These are phyloP conservation scores for Selaginella moellendorffii DNA, from an alignment of 75 land plant genomes.

Conservation along the genomic window DNA sequence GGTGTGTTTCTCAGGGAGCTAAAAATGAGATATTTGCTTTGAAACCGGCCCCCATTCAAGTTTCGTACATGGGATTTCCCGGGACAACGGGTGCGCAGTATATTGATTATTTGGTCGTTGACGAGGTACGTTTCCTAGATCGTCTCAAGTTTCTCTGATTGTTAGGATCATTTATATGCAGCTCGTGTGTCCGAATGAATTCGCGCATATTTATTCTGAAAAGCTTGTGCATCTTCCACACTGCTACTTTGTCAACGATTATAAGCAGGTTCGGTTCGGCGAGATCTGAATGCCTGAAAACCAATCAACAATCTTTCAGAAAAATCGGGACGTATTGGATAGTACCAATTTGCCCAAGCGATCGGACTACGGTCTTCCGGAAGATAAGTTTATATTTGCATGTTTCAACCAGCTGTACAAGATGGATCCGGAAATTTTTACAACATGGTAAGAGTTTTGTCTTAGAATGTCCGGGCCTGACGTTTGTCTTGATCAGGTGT, in stretches of 20 bases:
- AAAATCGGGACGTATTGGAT: constrained; percentile 82
- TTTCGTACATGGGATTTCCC: constrained; percentile 99
- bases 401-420: constrained; percentile 98
- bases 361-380: constrained; percentile 93
- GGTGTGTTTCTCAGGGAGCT: constrained; percentile 50
- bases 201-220: constrained; percentile 85
- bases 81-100: constrained; percentile 93
- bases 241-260: constrained; percentile 99
- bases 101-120: constrained; percentile 91
- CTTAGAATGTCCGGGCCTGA: not conserved
- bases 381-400: constrained; percentile 88
- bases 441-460: constrained; percentile 46
- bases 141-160: too few species aligned
- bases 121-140: constrained; percentile 55
- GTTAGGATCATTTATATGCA: constrained; percentile 35
- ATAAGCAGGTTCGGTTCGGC: constrained; percentile 58
- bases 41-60: constrained; percentile 97
- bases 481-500: constrained; percentile 41
- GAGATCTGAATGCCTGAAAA: not conserved
- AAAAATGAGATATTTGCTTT: constrained; percentile 98
- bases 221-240: constrained; percentile 95
- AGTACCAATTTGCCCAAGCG: constrained; percentile 59
- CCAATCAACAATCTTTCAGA: constrained; percentile 28
- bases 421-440: constrained; percentile 96
- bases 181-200: constrained; percentile 79